Base-by-base conservation (phyloP, 1,284 basidiomycete species). In the Leccinum fallax region DNA sequence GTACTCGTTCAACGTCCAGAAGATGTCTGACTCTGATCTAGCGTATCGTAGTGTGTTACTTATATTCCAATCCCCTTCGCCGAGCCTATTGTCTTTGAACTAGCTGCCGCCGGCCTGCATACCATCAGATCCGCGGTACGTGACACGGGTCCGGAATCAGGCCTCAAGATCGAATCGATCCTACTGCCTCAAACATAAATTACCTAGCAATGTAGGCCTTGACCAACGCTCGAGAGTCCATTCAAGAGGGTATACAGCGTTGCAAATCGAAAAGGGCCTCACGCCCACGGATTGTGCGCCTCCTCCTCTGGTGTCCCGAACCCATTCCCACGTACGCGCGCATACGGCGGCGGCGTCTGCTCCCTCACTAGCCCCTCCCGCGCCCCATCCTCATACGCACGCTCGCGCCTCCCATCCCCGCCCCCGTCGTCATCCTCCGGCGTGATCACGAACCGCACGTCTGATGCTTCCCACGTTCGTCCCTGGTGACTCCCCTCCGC, bases 251-350 rank as follows among this genome's bases (percentile, higher is more conserved):
- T 19, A 43, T 43, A 43, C 10, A 19, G n/a, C 40, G 10, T 16
- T 5, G 16, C 38, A 40, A 8, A n/a, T 40, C 38, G 16, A 40
- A 2, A 43, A 43, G 40, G n/a, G n/a, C 38, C 9, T 53, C 19
- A 74, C 7, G 63, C 69, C 71, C 70, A 72, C 15, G 71, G 71
- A 51, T 72, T 72, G 10, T 55, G 34, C 34, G 34, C 34, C 34
- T 55, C 30, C n/a, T 34, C 70, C 19, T 43, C 62, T 53, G 59
- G 55, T 55, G 56, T 62, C 15, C 56, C 58, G 10, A 60, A 28
- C n/a, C 46, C 46, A 56, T 65, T 59, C 2, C 43, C 62, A 4
- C 61, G 59, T 5, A 55, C 19, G 15, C 48, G 64, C 15, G 61
- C 65, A 56, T 69, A 49, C 19, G 49, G 32, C 1, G 73, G 73